Evolutionary conservation across 2,329 filamentous ascomycete genomes (phyloP).

Genomic region (Botrytis byssoidea): DNA sequence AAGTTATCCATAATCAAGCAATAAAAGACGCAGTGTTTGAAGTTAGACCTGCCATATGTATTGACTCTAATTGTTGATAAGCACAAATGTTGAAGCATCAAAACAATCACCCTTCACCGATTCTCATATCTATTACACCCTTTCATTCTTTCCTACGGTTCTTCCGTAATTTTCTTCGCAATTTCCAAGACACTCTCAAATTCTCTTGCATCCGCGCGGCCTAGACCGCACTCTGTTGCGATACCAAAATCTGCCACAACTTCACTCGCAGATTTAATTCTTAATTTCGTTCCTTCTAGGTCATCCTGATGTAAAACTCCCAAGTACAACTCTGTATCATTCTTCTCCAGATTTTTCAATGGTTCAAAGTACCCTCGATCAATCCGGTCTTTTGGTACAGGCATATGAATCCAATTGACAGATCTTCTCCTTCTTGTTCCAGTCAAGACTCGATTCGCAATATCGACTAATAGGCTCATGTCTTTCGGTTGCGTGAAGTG

Average conservation of each 20-base stretch:
- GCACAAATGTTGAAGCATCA: neutral
- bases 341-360: conserved; percentile 39
- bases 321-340: conserved; percentile 42
- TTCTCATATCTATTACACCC: neutral
- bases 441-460: conserved; percentile 39
- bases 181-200: conserved; percentile 24
- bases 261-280: conserved; percentile 41
- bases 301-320: conserved; percentile 45
- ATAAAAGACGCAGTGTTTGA: neutral
- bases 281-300: conserved; percentile 41
- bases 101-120: neutral
- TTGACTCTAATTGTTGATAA: neutral
- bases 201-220: conserved; percentile 31
- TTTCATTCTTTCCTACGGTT: neutral
- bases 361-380: conserved; percentile 44
- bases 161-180: conserved; percentile 13
- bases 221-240: conserved; percentile 45
- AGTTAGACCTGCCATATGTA: neutral
- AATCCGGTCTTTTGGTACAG: conserved; percentile 43
- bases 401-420: conserved; percentile 46
- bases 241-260: conserved; percentile 42
- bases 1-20: neutral
- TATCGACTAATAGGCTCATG: conserved; percentile 38
- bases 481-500: conserved; percentile 46
- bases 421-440: conserved; percentile 33